Evolutionary conservation across 495 filamentous ascomycete species (phyloP).

Genomic region (Penicillium salamii): DNA sequence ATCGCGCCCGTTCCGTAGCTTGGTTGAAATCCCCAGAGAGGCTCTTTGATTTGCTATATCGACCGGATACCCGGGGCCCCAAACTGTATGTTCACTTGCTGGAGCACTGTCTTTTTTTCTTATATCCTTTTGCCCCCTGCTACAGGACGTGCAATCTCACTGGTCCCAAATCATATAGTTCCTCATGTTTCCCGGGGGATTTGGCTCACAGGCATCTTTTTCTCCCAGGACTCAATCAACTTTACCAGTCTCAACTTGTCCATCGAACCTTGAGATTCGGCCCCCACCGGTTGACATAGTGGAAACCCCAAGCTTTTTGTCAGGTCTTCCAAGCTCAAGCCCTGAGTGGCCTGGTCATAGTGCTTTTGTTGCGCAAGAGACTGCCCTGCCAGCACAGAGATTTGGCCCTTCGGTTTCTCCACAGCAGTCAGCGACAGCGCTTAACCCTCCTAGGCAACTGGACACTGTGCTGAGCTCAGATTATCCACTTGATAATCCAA

Average conservation of each 20-base stretch:
- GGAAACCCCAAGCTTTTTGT: conserved; percentile 15
- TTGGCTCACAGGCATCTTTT: conserved; percentile 22
- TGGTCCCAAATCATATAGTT: conserved; percentile 18
- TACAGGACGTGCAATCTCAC: conserved; percentile 8
- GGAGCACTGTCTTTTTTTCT: conserved; percentile 3
- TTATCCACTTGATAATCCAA: conserved; percentile 7
- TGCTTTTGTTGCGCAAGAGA: conserved; percentile 3
- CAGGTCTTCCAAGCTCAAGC: conserved; percentile 6
- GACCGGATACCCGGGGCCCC: not conserved
- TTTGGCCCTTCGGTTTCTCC: conserved; percentile 7
- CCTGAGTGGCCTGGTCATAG: conserved; percentile 15
- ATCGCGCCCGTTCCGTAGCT: conserved; percentile 17
- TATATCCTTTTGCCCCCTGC: conserved; percentile 13
- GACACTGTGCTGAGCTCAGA: conserved; percentile 7
- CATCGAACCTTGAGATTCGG: not conserved
- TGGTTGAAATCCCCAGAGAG: conserved; percentile 10
- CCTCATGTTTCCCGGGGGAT: conserved; percentile 20
- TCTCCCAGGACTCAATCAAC: conserved; percentile 18
- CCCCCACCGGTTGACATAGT: conserved; percentile 17
- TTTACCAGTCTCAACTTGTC: conserved; percentile 10
- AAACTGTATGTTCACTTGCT: conserved; percentile 19
- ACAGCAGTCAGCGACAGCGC: conserved; percentile 14
- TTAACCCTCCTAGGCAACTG: conserved; percentile 8
- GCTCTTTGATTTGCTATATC: conserved; percentile 9
- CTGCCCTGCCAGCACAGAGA: conserved; percentile 5